Base-by-base conservation (phyloP, 2,329 filamentous ascomycete species). In the Alternaria rosae region DNA sequence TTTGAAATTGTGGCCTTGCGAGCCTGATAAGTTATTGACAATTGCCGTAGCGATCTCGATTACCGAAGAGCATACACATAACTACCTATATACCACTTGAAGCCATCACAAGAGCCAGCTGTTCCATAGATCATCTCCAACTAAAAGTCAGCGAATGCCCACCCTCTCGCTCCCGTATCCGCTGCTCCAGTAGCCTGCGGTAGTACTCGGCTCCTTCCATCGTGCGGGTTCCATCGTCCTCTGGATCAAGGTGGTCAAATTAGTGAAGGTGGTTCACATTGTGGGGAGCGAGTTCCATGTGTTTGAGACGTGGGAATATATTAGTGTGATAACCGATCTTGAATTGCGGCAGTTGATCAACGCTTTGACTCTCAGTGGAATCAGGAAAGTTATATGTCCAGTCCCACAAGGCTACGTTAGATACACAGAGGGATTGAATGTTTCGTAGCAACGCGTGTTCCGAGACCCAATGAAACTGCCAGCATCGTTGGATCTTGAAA, bases 11-110 rank as follows among this genome's bases (percentile, higher is more conserved):
- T 11, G n/a, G 9, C 3, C 9, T 17, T 38, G 15, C 4, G 35
- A 17, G 35, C 4, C 4, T 38, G 0, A 38, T 17, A 9, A 1
- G 4, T 10, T 8, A 9, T 38, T 11, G 0, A 38, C 0, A 17
- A 17, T 17, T 10, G 2, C 2, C n/a, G n/a, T 38, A 38, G n/a
- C 15, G n/a, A 38, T 0, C 35, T 11, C n/a, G 15, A 38, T 4
- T 38, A 38, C 15, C 8, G 32, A 32, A 32, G 10, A 12, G 28
- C 3, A 12, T 11, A 30, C 11, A 11, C 11, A 11, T 30, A 30
- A 30, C 3, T 9, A 28, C 10, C 26, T 28, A 12, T 28, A 28
- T 28, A 28, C 26, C 28, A 30, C 11, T 30, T 30, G 11, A 30
- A 30, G 28, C 3, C 28, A 6, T 38, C 15, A n/a, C 9, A 38